phyloP scores from a whole-genome alignment of 1,284 basidiomycete species.

The Irpex lacteus region DNA sequence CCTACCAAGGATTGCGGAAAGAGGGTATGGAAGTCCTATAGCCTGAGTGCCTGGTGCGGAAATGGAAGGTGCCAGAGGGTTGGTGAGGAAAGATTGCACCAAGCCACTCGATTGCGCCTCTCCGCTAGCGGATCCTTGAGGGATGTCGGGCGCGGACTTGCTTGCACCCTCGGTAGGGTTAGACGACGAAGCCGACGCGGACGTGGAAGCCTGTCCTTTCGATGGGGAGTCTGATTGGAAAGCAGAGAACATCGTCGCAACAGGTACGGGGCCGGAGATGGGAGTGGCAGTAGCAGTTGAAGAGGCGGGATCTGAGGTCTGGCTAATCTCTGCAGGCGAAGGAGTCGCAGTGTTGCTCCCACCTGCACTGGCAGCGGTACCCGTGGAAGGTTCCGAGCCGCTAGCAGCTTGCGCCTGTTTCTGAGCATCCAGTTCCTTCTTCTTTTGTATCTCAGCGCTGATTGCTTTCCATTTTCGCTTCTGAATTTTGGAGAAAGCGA shows the following conservation, averaged over 20 bases:
- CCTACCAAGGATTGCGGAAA: neutral
- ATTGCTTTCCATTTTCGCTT: conserved; percentile 28
- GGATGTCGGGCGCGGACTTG: neutral
- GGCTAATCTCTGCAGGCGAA: neutral
- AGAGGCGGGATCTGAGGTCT: neutral
- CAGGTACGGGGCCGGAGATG: neutral
- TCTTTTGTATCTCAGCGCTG: conserved; percentile 2
- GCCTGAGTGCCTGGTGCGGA: neutral
- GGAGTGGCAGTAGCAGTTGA: neutral
- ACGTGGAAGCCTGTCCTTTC: neutral
- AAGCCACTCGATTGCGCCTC: neutral
- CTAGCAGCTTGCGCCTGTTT: neutral
- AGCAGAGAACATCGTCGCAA: neutral
- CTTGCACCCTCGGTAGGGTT: neutral
- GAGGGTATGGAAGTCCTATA: neutral
- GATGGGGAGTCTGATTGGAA: neutral
- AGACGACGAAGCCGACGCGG: neutral
- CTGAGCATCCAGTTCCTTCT: neutral
- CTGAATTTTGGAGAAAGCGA: conserved; percentile 49
- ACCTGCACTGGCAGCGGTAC: neutral
- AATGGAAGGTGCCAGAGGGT: neutral
- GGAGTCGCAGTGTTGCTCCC: neutral
- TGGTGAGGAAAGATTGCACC: neutral
- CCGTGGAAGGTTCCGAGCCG: neutral
- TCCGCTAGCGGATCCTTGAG: neutral